Base-by-base conservation (phyloP, 1,284 basidiomycete species). In the Apiotrichum akiyoshidainum region DNA sequence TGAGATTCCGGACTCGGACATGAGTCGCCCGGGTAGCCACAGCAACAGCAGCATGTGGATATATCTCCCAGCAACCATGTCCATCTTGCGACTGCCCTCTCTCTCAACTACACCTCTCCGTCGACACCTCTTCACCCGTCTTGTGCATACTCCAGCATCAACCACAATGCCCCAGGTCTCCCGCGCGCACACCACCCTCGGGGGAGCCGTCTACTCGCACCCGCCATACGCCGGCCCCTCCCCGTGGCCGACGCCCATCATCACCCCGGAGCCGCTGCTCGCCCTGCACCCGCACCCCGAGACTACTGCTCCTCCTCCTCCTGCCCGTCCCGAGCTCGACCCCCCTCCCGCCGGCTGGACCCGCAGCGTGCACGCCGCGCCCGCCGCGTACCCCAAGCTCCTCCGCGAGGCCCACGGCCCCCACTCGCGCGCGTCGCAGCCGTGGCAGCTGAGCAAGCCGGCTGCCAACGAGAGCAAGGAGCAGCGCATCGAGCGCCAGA, bases 361-460 rank as follows among this genome's bases (percentile, higher is more conserved):
- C 17, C 67, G 82, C 11, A 83, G 83, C 1, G 86, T 87, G 0
- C 90, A 92, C 68, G 71, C 90, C 46, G 75, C 89, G 26, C 88
- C 88, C 0, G 85, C 87, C 8, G 85, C 87, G 2, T 83, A 83
- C 67, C 83, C 88, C 5, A 82, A 87, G 16, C 52, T 50, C 35
- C 54, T 61, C 22, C 47, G 46, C 34, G 57, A 66, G 26, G 14
- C 81, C 81, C 33, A 69, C 69, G 57, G 64, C 46, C 21, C 41
- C 49, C 58, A 65, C 61, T 52, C 35, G 60, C 58, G 58, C 52
- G 40, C 31, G 57, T 63, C 59, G 48, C 53, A 47, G 35, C 64
- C 63, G 16, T 70, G 57, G 58, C 52, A 54, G 44, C 46, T 46
- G 31, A 61, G 16, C 12, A 39, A 54, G 7, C 52, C 49, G 22